These are phyloP conservation scores for Neophaeococcomyces aloes DNA, from an alignment of 2,329 filamentous ascomycete genomes.

Conservation along the genomic window DNA sequence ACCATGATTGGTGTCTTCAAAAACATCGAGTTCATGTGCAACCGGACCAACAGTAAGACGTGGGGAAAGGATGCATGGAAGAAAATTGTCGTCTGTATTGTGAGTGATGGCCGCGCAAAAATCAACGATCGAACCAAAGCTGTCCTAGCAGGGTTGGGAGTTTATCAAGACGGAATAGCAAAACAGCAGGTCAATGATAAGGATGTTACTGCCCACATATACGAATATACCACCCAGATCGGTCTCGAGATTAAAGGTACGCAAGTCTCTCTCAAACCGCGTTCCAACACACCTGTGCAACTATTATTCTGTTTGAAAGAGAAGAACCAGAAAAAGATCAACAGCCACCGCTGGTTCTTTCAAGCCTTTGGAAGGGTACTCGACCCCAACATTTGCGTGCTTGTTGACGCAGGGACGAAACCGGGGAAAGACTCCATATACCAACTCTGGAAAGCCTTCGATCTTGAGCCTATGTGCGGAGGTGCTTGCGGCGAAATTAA, in stretches of 20 bases:
- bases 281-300: conserved; percentile 78
- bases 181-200: conserved; percentile 97
- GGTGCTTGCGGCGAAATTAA: conserved; percentile 98
- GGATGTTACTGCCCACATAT: conserved; percentile 94
- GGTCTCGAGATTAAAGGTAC: conserved; percentile 82
- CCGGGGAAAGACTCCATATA: conserved; percentile 93
- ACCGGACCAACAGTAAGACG: conserved; percentile 82
- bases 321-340: conserved; percentile 99
- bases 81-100: conserved; percentile 97
- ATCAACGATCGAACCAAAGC: conserved; percentile 89
- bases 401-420: conserved; percentile 91
- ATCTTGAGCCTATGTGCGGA: conserved; percentile 92
- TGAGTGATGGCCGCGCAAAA: conserved; percentile 92
- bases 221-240: conserved; percentile 56
- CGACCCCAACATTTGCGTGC: conserved; percentile 91
- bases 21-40: conserved; percentile 98
- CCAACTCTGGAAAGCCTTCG: conserved; percentile 96
- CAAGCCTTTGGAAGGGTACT: conserved; percentile 86
- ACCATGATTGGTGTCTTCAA: conserved; percentile 97
- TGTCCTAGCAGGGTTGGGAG: conserved; percentile 81
- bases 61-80: conserved; percentile 99
- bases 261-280: conserved; percentile 71
- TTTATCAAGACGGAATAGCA: conserved; percentile 96
- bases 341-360: conserved; percentile 99
- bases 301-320: conserved; percentile 98